Conservation (phyloP, 495 filamentous ascomycete genomes). For the Entonaema liquescens region DNA sequence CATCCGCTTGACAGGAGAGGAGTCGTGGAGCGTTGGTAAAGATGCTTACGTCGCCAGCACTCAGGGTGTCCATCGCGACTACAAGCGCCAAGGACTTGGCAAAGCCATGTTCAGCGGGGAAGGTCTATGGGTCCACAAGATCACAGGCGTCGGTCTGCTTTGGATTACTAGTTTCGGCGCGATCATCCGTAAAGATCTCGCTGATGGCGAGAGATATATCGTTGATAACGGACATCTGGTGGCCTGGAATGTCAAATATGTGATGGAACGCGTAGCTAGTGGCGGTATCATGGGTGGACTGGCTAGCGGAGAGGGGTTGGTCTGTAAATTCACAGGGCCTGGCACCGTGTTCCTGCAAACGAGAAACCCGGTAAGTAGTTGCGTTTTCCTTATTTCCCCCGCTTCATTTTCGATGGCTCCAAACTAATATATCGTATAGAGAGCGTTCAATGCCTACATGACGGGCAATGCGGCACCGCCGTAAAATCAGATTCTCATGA, state of each 20-base stretch:
- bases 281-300: slow-evolving; percentile 87
- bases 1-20: slow-evolving; percentile 71
- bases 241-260: slow-evolving; percentile 96
- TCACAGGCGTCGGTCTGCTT: slow-evolving; percentile 77
- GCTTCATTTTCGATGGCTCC: background rate
- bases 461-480: slow-evolving; percentile 50
- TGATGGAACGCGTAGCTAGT: slow-evolving; percentile 85
- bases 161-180: slow-evolving; percentile 95
- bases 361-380: slow-evolving; percentile 72
- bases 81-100: slow-evolving; percentile 84
- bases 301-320: slow-evolving; percentile 82
- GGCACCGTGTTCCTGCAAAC: slow-evolving; percentile 96
- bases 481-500: slow-evolving; percentile 6
- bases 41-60: slow-evolving; percentile 84
- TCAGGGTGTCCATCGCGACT: slow-evolving; percentile 79
- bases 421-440: slow-evolving; percentile 43
- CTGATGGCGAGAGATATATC: slow-evolving; percentile 82
- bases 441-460: slow-evolving; percentile 58
- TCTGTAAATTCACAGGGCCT: slow-evolving; percentile 92
- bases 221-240: slow-evolving; percentile 97
- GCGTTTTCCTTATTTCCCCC: background rate
- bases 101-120: slow-evolving; percentile 96
- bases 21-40: slow-evolving; percentile 81
- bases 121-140: slow-evolving; percentile 90
- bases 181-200: slow-evolving; percentile 93